Percentiles rank a stretch among this genome's conserved stretches.
Evolutionary conservation across 2,329 filamentous ascomycete genomes (phyloP).

Genomic region (Macrophomina tecta): DNA sequence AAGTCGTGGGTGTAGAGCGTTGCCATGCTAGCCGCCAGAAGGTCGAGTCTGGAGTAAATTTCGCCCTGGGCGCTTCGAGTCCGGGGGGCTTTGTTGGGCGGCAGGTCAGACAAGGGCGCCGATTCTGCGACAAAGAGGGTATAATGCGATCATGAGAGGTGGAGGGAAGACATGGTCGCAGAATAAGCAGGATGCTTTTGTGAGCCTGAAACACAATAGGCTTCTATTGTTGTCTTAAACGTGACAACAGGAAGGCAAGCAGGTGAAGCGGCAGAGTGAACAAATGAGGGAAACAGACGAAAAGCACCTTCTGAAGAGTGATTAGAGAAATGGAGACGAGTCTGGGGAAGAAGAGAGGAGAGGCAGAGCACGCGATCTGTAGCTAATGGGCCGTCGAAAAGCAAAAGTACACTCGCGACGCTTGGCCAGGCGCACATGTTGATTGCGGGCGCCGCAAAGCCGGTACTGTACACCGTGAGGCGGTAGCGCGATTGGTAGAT

Average conservation of each 20-base stretch:
- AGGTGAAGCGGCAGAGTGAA: neutral
- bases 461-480: constrained; percentile 24
- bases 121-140: constrained; percentile 9
- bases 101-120: constrained; percentile 11
- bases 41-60: neutral
- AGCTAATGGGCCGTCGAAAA: neutral
- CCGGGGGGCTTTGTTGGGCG: constrained; percentile 5
- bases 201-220: constrained; percentile 19
- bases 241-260: constrained; percentile 13
- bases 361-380: constrained; percentile 18
- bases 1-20: constrained; percentile 28
- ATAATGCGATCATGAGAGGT: constrained; percentile 20
- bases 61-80: constrained; percentile 15
- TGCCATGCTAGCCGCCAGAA: constrained; percentile 32
- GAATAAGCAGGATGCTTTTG: constrained; percentile 13
- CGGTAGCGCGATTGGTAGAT: constrained; percentile 15
- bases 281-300: constrained; percentile 32
- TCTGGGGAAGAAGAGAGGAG: constrained; percentile 23
- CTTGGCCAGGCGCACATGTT: constrained; percentile 10
- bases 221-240: constrained; percentile 25
- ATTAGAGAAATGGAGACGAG: constrained; percentile 30
- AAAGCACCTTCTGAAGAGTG: constrained; percentile 28
- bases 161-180: constrained; percentile 20
- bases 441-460: constrained; percentile 22
- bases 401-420: constrained; percentile 10